Base-by-base conservation (phyloP, 306 rosid genomes). In the Alnus rubra region DNA sequence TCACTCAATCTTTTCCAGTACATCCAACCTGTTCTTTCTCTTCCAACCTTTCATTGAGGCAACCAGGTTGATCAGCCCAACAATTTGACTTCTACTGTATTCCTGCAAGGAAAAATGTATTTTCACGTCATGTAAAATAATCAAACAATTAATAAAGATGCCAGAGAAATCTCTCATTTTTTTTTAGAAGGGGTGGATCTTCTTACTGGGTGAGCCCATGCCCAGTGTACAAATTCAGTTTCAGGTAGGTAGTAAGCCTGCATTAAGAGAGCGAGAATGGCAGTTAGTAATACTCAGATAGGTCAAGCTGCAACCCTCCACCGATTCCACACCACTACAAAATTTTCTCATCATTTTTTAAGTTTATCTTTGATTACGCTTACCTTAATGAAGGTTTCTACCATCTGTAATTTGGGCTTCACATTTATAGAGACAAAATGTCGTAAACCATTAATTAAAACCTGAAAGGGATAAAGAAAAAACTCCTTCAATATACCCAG, bases 181-280 rank as follows among this genome's bases (percentile, higher is more conserved):
- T 23, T 76, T 74, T 72, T 76, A 8, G 54, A 37, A 73, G 79
- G 74, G 62, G 65, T 72, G 37, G 47, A 71, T 33, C 42, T 74
- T 77, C 93, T 89, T 88, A 95, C 99, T 39, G 96, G 96, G 84
- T 95, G 98, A 30, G 89, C 90, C 0, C 92, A 94, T 45, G 98
- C 90, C 99, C 99, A 95, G 84, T 92, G 94, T 79, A 91, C 97
- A 80, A 82, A 91, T 86, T 93, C 99, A 28, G 98, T 96, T 84
- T 93, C 98, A 1, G 97, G 99, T 79, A 96, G 97, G 90, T 96
- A 96, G 90, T 89, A 93, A 35, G 99, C 98, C 98, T 96, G 92
- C 70, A 84, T 80, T 30, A 53, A 69, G 69, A 83, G 80, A 67
- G 67, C 51, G 84, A 81, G 48, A 83, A 53, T 62, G 58, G 52